These are phyloP conservation scores for Ascocoryne sarcoides DNA, from an alignment of 2,329 filamentous ascomycete species.

Conservation along the genomic window DNA sequence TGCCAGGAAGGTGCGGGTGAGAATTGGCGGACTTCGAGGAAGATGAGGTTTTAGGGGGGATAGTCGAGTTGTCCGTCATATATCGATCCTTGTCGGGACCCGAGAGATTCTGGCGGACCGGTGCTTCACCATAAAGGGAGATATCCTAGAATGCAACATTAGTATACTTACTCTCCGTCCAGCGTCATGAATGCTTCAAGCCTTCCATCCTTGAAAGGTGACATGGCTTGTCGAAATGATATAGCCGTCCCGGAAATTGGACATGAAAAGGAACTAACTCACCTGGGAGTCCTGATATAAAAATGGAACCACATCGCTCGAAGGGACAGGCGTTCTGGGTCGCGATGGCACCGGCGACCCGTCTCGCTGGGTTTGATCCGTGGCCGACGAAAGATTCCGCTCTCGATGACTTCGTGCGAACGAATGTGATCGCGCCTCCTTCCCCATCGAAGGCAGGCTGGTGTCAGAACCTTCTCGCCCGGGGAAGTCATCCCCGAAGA, in stretches of 20 bases:
- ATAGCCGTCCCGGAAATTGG: neutral
- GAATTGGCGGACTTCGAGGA: slow-evolving; percentile 40
- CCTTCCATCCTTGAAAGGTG: neutral
- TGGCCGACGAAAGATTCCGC: slow-evolving; percentile 72
- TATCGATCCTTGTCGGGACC: slow-evolving; percentile 64
- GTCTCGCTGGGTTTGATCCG: slow-evolving; percentile 54
- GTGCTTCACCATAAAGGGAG: slow-evolving; percentile 67
- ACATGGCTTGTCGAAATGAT: no score
- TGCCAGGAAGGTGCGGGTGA: slow-evolving; percentile 56
- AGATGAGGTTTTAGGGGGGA: slow-evolving; percentile 52
- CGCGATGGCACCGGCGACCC: slow-evolving; percentile 67
- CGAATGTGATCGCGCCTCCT: slow-evolving; percentile 55
- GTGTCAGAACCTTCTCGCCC: slow-evolving; percentile 66
- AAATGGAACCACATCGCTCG: slow-evolving; percentile 95
- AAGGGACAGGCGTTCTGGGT: slow-evolving; percentile 76
- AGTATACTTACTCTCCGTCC: neutral
- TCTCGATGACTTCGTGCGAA: slow-evolving; percentile 54
- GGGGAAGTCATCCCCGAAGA: slow-evolving; percentile 86
- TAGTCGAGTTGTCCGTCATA: slow-evolving; percentile 38
- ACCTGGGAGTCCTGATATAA: slow-evolving; percentile 81
- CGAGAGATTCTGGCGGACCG: slow-evolving; percentile 60
- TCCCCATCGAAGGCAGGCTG: slow-evolving; percentile 46
- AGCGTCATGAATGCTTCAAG: neutral
- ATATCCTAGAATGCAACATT: slow-evolving; percentile 48
- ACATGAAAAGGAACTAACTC: slow-evolving; percentile 30